These are phyloP conservation scores for Huntiella bhutanensis DNA, from an alignment of 2,329 filamentous ascomycete genomes.

Conservation along the genomic window DNA sequence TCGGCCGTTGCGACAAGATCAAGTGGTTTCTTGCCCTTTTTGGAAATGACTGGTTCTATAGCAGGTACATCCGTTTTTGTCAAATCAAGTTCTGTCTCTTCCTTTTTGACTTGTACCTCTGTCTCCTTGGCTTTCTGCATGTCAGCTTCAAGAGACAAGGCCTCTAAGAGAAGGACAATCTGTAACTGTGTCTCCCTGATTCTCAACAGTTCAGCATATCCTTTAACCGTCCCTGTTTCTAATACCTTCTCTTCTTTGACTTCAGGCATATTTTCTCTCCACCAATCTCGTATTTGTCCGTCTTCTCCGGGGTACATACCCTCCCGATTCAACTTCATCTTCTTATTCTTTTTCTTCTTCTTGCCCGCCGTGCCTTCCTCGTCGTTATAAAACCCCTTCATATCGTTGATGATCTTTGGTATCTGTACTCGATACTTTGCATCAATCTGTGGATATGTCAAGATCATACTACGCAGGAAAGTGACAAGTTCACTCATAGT, in stretches of 20 bases:
- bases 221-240: conserved; percentile 35
- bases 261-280: conserved; percentile 38
- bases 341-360: conserved; percentile 39
- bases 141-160: conserved; percentile 45
- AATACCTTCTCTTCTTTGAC: conserved; percentile 24
- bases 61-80: conserved; percentile 15
- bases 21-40: conserved; percentile 38
- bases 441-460: conserved; percentile 49
- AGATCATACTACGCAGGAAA: conserved; percentile 50
- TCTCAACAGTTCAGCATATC: conserved; percentile 45
- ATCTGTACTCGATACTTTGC: conserved; percentile 63
- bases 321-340: conserved; percentile 46
- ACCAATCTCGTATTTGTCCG: conserved; percentile 49
- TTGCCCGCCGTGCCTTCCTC: conserved; percentile 13
- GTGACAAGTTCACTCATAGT: conserved; percentile 44
- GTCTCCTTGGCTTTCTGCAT: conserved; percentile 19
- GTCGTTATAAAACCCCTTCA: conserved; percentile 35
- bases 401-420: conserved; percentile 38
- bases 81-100: conserved; percentile 18
- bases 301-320: conserved; percentile 51
- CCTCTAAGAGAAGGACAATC: conserved; percentile 61
- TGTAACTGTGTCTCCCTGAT: conserved; percentile 65
- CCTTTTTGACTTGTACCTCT: conserved; percentile 23
- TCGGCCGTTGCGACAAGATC: conserved; percentile 50
- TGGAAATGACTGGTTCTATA: conserved; percentile 16